Evolutionary conservation across 495 filamentous ascomycete genomes (phyloP).

Genomic region (Penicillium waksmanii): DNA sequence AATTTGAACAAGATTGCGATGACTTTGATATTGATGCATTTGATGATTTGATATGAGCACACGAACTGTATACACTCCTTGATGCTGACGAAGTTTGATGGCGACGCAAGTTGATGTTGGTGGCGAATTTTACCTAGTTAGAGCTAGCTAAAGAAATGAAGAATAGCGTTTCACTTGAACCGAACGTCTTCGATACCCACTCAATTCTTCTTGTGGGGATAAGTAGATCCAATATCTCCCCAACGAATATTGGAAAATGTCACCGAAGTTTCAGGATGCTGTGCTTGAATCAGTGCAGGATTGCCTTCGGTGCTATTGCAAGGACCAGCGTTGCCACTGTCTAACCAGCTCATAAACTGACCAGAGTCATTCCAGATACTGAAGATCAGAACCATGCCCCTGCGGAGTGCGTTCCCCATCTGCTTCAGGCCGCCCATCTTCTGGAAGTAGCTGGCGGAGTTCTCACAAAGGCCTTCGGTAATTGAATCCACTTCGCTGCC

Average conservation of each 20-base stretch:
- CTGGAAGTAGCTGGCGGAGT: slow-evolving; percentile 19
- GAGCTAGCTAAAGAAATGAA: slow-evolving; percentile 12
- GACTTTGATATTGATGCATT: slow-evolving; percentile 13
- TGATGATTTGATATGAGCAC: slow-evolving; percentile 25
- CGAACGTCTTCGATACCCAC: not conserved
- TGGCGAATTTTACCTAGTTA: slow-evolving; percentile 8
- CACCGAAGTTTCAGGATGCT: slow-evolving; percentile 34
- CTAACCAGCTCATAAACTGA: slow-evolving; percentile 68
- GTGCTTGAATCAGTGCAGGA: slow-evolving; percentile 32
- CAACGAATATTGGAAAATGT: slow-evolving; percentile 41
- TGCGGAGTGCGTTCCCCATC: slow-evolving; percentile 42
- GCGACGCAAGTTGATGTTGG: not conserved
- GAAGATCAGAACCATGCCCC: slow-evolving; percentile 70
- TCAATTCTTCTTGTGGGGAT: not conserved
- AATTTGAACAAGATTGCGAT: slow-evolving; percentile 2
- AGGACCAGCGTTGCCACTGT: slow-evolving; percentile 58
- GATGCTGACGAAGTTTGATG: slow-evolving; percentile 13
- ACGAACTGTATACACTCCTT: slow-evolving; percentile 37
- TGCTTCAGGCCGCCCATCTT: slow-evolving; percentile 32
- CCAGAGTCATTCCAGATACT: slow-evolving; percentile 65
- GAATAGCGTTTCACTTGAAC: slow-evolving; percentile 12
- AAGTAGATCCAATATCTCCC: slow-evolving; percentile 44
- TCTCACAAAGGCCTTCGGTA: slow-evolving; percentile 29
- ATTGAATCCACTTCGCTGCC: slow-evolving; percentile 28
- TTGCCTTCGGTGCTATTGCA: slow-evolving; percentile 53